Percentiles rank a stretch among this genome's conserved stretches.
Conservation (phyloP, 768 basidiomycete genomes). For the Rhodosporidiobolus odoratus region DNA sequence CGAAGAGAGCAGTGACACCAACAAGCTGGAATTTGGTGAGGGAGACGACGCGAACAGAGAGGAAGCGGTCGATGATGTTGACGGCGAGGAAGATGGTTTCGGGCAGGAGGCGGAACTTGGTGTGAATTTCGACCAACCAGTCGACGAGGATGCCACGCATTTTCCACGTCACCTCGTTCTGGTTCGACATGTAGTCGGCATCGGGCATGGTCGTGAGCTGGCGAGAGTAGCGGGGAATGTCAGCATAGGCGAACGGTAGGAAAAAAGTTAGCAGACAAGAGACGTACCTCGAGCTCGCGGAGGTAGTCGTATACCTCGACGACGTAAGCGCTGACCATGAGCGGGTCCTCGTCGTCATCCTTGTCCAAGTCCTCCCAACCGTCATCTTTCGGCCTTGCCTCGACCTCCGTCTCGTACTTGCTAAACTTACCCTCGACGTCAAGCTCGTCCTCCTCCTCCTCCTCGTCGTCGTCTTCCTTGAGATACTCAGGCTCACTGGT, state of each 20-base stretch:
- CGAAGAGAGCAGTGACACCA: constrained; percentile 77
- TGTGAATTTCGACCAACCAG: constrained; percentile 89
- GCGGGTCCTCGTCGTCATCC: constrained; percentile 85
- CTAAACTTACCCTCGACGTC: constrained; percentile 42
- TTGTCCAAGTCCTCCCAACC: constrained; percentile 87
- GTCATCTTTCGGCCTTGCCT: constrained; percentile 48
- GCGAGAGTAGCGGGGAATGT: neutral
- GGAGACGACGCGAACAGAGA: constrained; percentile 65
- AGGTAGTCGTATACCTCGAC: constrained; percentile 88
- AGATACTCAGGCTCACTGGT: constrained; percentile 31
- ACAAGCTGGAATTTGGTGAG: constrained; percentile 83
- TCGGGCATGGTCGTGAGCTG: constrained; percentile 75
- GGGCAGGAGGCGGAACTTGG: constrained; percentile 73
- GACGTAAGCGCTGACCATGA: constrained; percentile 97
- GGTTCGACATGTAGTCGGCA: constrained; percentile 71
- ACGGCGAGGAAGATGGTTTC: constrained; percentile 86
- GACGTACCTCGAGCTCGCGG: constrained; percentile 69
- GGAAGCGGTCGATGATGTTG: constrained; percentile 72
- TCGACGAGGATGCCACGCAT: constrained; percentile 85
- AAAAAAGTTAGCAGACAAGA: constrained; percentile 13
- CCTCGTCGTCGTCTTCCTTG: constrained; percentile 40
- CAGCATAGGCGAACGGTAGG: neutral
- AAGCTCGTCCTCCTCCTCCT: constrained; percentile 44
- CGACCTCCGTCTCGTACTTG: constrained; percentile 40
- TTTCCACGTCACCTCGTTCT: constrained; percentile 78